Conservation (phyloP, 352 stramenopile genomes). For the Phytophthora parvispora region DNA sequence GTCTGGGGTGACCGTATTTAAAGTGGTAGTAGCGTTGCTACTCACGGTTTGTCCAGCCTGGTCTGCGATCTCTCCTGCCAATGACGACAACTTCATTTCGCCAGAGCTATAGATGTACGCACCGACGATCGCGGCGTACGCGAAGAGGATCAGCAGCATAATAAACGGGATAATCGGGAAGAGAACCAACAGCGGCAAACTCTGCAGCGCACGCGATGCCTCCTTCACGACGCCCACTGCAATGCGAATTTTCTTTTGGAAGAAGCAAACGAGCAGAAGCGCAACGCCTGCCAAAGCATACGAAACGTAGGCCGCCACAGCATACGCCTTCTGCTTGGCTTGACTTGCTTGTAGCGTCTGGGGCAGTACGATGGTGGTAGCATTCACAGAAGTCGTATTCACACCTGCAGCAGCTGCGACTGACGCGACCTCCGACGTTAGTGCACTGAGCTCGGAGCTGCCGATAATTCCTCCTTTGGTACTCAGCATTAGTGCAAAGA, state of each 20-base stretch:
- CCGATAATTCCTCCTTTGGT: constrained; percentile 82
- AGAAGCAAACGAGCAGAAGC: constrained; percentile 86
- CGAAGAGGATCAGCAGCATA: constrained; percentile 72
- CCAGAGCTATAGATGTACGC: constrained; percentile 80
- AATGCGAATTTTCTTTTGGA: constrained; percentile 86
- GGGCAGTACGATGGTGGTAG: constrained; percentile 46
- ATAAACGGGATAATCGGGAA: constrained; percentile 78
- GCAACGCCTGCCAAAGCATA: constrained; percentile 66
- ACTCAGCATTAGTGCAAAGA: constrained; percentile 82
- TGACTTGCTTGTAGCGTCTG: constrained; percentile 68
- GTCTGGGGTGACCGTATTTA: constrained; percentile 59
- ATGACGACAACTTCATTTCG: constrained; percentile 49
- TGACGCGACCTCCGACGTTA: constrained; percentile 53
- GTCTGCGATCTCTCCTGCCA: constrained; percentile 25
- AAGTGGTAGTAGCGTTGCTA: constrained; percentile 22
- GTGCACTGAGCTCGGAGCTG: constrained; percentile 43
- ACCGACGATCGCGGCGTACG: constrained; percentile 67
- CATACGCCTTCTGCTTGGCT: constrained; percentile 70
- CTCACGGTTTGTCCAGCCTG: constrained; percentile 20
- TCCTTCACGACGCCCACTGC: constrained; percentile 84
- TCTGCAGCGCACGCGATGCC: constrained; percentile 68
- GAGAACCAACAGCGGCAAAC: constrained; percentile 68
- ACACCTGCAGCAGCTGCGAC: constrained; percentile 49
- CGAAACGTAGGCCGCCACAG: constrained; percentile 69
- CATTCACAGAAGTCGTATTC: constrained; percentile 25